A percentile compares a stretch with the other conserved stretches of the same genome.
Conservation (phyloP, 1,284 basidiomycete genomes). For the Mycosarcoma maydis region DNA sequence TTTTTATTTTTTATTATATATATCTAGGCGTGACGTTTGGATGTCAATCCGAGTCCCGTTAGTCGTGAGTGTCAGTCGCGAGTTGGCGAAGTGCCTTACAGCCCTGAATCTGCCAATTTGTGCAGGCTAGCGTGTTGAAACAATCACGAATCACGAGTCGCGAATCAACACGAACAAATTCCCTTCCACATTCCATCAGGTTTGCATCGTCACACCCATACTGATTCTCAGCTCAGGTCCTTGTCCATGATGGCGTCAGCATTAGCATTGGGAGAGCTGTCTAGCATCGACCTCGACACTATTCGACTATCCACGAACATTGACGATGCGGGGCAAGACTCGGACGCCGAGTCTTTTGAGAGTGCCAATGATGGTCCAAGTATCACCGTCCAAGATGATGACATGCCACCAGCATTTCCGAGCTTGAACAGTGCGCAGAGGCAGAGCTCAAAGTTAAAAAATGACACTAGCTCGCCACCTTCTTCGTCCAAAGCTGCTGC, state of each 20-base stretch:
- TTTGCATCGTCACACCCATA: neutral
- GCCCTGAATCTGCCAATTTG: conserved; percentile 18
- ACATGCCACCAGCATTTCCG: conserved; percentile 87
- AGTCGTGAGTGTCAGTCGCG: too few relatives aligned
- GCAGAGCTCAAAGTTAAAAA: conserved; percentile 48
- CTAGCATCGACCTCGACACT: conserved; percentile 22
- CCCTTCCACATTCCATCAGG: neutral
- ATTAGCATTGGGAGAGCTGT: conserved; percentile 3
- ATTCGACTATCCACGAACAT: conserved; percentile 13
- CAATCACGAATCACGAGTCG: too few relatives aligned
- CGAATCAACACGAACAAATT: too few relatives aligned
- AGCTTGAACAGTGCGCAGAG: conserved; percentile 82
- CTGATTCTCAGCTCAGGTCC: neutral
- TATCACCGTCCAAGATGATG: conserved; percentile 66
- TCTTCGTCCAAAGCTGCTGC: conserved; percentile 10
- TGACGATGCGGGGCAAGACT: conserved; percentile 15
- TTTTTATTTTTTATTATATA: too few relatives aligned
- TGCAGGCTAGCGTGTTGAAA: conserved; percentile 1
- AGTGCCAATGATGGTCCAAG: conserved; percentile 19
- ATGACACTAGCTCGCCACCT: neutral
- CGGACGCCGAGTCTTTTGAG: conserved; percentile 24
- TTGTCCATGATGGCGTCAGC: conserved; percentile 5
- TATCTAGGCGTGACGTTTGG: too few relatives aligned
- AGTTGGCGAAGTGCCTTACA: too few relatives aligned
- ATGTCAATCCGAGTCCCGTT: too few relatives aligned